Evolutionary conservation across 1,284 basidiomycete species (phyloP), one percentile per base, ranked within the genome.

Genomic region (Macrocystidia cucumis): DNA sequence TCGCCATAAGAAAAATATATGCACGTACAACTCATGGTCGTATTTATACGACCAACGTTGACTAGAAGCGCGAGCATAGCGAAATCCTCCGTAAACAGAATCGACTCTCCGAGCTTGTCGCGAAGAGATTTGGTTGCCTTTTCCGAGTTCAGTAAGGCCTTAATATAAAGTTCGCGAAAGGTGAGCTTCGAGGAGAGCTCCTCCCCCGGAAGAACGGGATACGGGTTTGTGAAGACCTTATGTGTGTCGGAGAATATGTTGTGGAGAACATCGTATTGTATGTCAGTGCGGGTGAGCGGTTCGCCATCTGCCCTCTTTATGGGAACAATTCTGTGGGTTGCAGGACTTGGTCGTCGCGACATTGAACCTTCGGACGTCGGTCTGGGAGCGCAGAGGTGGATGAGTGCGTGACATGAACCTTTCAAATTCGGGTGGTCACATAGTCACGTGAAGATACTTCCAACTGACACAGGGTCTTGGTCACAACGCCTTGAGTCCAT

Each of bases 41-140:
- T 87, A 52, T 88, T 88, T 49, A 90, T 78, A 37, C 86, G 66
- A 22, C 85, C 86, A 19, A 89, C 77, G 52, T 90, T 90, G 39
- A 85, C 78, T 26, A 90, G 65, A 9, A 91, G 63, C 7, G 79
- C 74, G 21, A 89, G 67, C 66, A 79, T 87, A 28, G 76, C 78
- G 56, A 87, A 85, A 55, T 85, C 84, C 39, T 76, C 71, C 4
- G 79, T 78, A 48, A 84, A 89, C 13, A 67, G 61, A 17, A 72
- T 64, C 4, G 71, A 73, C 41, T 75, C 73, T 17, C 63, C 49
- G 67, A 89, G 78, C 57, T 83, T 86, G 56, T 86, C 80, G 45
- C 79, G 67, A 37, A 67, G 54, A 9, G 57, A 58, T 42, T 66
- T 65, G 13, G 65, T 65, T 34, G 78, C 78, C 51, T 84, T 85